Conservation (phyloP, 345 rosid genomes). For the Eucalyptus polyanthemos region DNA sequence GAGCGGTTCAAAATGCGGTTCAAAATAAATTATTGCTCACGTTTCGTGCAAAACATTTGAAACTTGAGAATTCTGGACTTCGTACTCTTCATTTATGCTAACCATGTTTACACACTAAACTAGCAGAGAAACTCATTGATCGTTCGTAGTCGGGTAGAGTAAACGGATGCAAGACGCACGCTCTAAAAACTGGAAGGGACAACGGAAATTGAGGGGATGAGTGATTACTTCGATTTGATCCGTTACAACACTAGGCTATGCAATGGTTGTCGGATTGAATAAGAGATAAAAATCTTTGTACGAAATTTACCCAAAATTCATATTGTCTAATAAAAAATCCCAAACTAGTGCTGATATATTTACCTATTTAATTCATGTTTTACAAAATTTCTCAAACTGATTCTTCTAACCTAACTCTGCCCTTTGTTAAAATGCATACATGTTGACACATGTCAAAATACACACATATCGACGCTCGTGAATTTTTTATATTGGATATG, state of each 20-base stretch:
- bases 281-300: not conserved
- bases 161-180: not conserved
- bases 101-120: not conserved
- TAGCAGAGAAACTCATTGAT: not conserved
- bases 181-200: not conserved
- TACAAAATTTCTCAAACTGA: not conserved
- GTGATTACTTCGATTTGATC: not conserved
- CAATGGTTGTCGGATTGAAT: not conserved
- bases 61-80: not conserved
- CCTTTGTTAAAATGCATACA: too few species aligned
- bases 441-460: too few species aligned
- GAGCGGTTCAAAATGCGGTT: not conserved
- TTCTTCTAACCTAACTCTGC: too few species aligned
- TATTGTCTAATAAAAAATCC: not conserved
- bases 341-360: not conserved
- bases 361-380: too few species aligned
- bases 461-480: rapidly evolving
- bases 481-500: not conserved
- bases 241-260: not conserved
- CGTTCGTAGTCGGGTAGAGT: not conserved
- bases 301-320: not conserved
- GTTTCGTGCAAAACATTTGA: not conserved
- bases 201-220: not conserved
- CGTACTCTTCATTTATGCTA: not conserved
- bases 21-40: too few species aligned